phyloP scores from a whole-genome alignment of 352 stramenopile genomes.

The Phytophthora palmivora region DNA sequence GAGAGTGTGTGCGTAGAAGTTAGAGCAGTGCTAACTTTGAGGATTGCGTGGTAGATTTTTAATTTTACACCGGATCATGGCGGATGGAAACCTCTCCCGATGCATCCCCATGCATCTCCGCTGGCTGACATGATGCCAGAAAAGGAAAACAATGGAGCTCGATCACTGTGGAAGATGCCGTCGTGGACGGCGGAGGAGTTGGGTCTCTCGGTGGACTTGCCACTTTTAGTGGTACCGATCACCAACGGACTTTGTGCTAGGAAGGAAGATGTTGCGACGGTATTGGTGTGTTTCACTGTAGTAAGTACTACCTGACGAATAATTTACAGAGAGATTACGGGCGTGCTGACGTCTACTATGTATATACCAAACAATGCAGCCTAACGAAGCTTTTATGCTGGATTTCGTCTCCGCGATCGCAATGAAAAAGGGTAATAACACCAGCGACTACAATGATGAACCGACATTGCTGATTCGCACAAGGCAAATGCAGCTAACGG shows the following conservation, averaged over 20 bases:
- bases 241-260: constrained; percentile 43
- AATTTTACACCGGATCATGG: constrained; percentile 73
- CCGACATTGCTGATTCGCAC: constrained; percentile 51
- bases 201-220: constrained; percentile 41
- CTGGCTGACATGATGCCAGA: constrained; percentile 36
- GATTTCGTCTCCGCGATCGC: constrained; percentile 52
- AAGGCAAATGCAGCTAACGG: constrained; percentile 56
- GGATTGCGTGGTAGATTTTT: constrained; percentile 54
- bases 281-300: constrained; percentile 60
- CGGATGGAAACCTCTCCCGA: constrained; percentile 49
- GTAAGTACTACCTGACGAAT: constrained; percentile 12
- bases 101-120: constrained; percentile 41
- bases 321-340: neutral
- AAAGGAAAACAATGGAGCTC: constrained; percentile 30
- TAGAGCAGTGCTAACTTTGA: constrained; percentile 1
- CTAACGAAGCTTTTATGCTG: constrained; percentile 48
- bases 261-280: constrained; percentile 28
- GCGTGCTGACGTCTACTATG: no score
- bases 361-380: constrained; percentile 34
- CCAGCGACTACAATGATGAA: neutral
- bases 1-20: neutral
- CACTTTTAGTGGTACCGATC: constrained; percentile 63
- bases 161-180: constrained; percentile 62
- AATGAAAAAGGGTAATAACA: constrained; percentile 4
- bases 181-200: constrained; percentile 52